Evolutionary conservation across 352 stramenopile genomes (phyloP), one percentile per base, ranked within the genome.

Genomic region (Phytophthora sojae): DNA sequence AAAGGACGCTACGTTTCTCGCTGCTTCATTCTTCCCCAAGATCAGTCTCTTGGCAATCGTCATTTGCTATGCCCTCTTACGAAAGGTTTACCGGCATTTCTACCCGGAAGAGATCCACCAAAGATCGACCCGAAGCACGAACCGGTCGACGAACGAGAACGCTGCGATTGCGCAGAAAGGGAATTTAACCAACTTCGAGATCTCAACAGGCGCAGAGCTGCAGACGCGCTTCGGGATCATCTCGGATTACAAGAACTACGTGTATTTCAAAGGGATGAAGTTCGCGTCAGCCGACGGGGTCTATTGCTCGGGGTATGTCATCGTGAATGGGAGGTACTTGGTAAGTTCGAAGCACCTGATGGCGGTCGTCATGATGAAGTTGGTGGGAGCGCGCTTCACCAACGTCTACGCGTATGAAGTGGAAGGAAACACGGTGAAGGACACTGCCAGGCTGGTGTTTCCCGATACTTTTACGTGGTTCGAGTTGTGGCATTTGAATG

Each of bases 211-310:
- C 47, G 72, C 63, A 6, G 67, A 75, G 30, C 51, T 79, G 17
- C 72, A 76, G 23, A 49, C 65, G n/a, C 64, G 71, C 2, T 69
- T 79, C 25, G 79, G 79, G 1, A 57, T 86, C 6, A 67, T 86
- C 19, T 84, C 63, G 1, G 64, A 79, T 14, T 86, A 79, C 45
- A 72, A 80, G 11, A 75, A 79, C 44, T 75, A 69, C 51, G 50
- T 64, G 23, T 69, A 58, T 52, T 69, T 76, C 54, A 74, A 82
- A 19, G 75, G 75, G 4, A 59, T 79, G 42, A 77, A 79, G 61
- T 79, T 73, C 45, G 71, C 71, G 14, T 73, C 61, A 9, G 63
- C 67, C 4, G 72, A 76, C 8, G 74, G 69, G 2, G 74, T 78
- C 47, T 81, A 71, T 49, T 69, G 64, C 53, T 71, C 54, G 7